A percentile compares a stretch with the other conserved stretches of the same genome.
These are phyloP conservation scores for Tarenaya hassleriana DNA, from an alignment of 345 rosid genomes.

Conservation along the genomic window DNA sequence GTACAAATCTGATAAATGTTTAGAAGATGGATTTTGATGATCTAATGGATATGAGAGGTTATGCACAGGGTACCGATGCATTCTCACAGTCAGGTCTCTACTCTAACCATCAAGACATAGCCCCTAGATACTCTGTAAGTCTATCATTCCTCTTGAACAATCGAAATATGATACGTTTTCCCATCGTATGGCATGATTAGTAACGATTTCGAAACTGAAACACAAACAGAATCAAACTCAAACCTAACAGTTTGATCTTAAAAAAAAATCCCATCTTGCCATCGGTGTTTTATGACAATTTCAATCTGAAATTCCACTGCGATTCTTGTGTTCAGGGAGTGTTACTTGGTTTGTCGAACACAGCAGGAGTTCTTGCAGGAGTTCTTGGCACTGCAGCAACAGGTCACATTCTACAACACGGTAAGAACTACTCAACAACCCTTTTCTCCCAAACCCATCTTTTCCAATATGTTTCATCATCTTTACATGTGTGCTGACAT, in stretches of 20 bases:
- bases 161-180: no score
- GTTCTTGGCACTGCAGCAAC: slow-evolving; percentile 94
- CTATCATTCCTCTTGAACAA: neutral
- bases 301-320: neutral
- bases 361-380: slow-evolving; percentile 94
- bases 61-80: slow-evolving; percentile 88
- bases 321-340: slow-evolving; percentile 53
- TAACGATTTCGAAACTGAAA: neutral
- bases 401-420: slow-evolving; percentile 87
- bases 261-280: no score
- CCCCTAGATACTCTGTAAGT: slow-evolving; percentile 91
- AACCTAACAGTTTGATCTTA: no score
- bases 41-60: no score
- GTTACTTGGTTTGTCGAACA: slow-evolving; percentile 83
- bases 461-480: neutral
- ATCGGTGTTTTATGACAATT: no score
- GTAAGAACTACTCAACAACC: slow-evolving; percentile 30
- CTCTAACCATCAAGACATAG: slow-evolving; percentile 95
- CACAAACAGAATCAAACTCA: no score
- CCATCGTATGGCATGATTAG: no score
- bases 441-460: slow-evolving; percentile 1
- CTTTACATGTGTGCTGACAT: no score
- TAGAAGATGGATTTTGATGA: slow-evolving; percentile 5
- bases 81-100: slow-evolving; percentile 92
- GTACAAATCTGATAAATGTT: neutral